Percentiles rank a stretch among this genome's conserved stretches.
phyloP scores from a whole-genome alignment of 2,329 filamentous ascomycete species.

The Simplicillium sp. region DNA sequence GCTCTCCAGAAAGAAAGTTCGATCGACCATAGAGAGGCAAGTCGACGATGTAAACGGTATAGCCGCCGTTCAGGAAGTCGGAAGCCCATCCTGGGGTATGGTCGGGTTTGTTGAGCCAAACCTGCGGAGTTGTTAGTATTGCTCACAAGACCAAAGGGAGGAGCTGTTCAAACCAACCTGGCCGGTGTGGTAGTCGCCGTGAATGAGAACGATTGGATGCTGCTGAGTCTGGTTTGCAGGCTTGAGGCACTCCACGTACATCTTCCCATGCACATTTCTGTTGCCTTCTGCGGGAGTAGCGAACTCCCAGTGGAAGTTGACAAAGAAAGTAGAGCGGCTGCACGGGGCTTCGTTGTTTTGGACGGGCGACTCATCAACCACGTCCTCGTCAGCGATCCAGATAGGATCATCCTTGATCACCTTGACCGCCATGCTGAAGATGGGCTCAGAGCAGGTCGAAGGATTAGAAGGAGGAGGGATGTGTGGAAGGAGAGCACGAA shows the following conservation, averaged over 20 bases:
- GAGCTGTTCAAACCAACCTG: conserved; percentile 6
- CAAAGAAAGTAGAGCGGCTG: conserved; percentile 12
- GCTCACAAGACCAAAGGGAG: not conserved
- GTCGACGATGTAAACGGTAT: conserved; percentile 33
- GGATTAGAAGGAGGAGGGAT: no score
- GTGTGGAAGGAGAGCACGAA: no score
- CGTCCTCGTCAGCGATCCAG: no score
- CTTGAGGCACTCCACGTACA: conserved; percentile 24
- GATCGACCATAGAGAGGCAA: conserved; percentile 29
- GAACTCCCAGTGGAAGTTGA: conserved; percentile 14
- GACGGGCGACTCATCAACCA: not conserved
- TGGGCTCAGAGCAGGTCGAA: no score
- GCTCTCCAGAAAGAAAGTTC: conserved; percentile 12
- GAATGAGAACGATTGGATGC: conserved; percentile 21
- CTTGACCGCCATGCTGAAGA: no score
- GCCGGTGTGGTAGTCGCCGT: conserved; percentile 25
- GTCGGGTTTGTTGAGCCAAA: conserved; percentile 37
- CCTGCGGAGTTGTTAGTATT: conserved; percentile 10
- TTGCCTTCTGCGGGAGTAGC: conserved; percentile 6
- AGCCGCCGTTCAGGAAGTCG: conserved; percentile 30
- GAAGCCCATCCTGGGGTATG: conserved; percentile 34
- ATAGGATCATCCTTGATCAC: no score
- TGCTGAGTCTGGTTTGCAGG: conserved; percentile 10
- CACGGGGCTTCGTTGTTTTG: conserved; percentile 8
- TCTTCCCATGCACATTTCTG: conserved; percentile 15